Evolutionary conservation across 495 filamentous ascomycete species (phyloP).

Genomic region (Penicillium salamii): DNA sequence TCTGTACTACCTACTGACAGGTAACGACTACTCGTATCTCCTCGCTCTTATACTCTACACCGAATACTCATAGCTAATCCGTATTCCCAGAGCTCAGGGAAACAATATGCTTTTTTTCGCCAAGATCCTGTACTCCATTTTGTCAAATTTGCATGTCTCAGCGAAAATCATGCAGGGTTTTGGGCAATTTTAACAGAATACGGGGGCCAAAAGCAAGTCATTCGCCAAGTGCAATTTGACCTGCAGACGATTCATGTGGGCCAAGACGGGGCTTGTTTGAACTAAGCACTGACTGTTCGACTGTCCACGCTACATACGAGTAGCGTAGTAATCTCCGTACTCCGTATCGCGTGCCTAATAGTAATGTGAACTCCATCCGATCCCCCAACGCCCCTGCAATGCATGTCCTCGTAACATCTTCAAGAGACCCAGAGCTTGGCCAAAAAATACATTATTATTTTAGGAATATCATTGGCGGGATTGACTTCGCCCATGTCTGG

Average conservation of each 20-base stretch:
- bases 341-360: background rate
- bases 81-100: too few species aligned
- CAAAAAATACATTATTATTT: background rate
- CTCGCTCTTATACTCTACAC: too few species aligned
- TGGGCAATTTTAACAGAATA: background rate
- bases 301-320: too few species aligned
- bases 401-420: background rate
- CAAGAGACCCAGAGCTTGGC: background rate
- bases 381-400: conserved; percentile 10
- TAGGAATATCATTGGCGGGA: conserved; percentile 14
- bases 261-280: background rate
- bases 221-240: background rate
- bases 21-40: too few species aligned
- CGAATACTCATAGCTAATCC: too few species aligned
- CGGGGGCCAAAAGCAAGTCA: background rate
- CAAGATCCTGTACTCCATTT: too few species aligned
- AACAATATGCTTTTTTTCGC: too few species aligned
- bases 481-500: conserved; percentile 23
- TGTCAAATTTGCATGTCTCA: too few species aligned
- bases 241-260: background rate
- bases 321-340: too few species aligned
- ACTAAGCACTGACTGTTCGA: background rate
- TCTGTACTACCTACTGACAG: too few species aligned
- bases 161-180: too few species aligned
- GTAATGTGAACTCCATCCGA: background rate